These are phyloP conservation scores for Xylariaceae sp. DNA, from an alignment of 2,329 filamentous ascomycete species.

Conservation along the genomic window DNA sequence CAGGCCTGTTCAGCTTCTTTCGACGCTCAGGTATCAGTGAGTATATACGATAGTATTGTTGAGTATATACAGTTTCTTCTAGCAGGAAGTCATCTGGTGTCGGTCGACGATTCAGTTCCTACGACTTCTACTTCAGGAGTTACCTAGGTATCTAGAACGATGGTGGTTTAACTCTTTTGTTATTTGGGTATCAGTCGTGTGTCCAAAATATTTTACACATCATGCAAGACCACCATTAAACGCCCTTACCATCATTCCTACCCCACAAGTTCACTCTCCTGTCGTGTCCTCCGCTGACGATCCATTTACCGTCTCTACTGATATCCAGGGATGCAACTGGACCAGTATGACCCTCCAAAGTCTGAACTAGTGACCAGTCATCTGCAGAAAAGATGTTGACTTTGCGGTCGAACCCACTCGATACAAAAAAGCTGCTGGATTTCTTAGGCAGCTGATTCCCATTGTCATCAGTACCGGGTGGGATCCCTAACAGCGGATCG, in stretches of 20 bases:
- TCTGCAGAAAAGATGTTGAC: constrained; percentile 96
- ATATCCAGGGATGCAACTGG: constrained; percentile 92
- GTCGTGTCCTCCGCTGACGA: constrained; percentile 93
- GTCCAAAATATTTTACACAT: constrained; percentile 13
- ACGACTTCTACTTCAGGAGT: too few relatives aligned
- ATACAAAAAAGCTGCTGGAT: constrained; percentile 89
- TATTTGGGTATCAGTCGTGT: constrained; percentile 34
- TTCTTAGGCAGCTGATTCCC: constrained; percentile 77
- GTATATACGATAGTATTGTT: too few relatives aligned
- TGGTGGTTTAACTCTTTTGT: too few relatives aligned
- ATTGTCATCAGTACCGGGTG: constrained; percentile 67
- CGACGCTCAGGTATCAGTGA: too few relatives aligned
- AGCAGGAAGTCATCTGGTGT: too few relatives aligned
- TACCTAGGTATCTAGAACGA: too few relatives aligned
- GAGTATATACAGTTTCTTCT: too few relatives aligned
- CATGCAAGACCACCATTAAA: constrained; percentile 41
- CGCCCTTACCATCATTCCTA: constrained; percentile 72
- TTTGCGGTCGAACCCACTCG: constrained; percentile 89
- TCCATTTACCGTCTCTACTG: constrained; percentile 85
- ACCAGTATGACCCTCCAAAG: constrained; percentile 85
- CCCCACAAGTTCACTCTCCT: constrained; percentile 97
- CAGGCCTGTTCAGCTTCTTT: too few relatives aligned
- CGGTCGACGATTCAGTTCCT: too few relatives aligned
- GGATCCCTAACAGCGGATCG: constrained; percentile 67
- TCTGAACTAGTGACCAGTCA: constrained; percentile 91